A percentile compares a stretch with the other conserved stretches of the same genome.
These are phyloP conservation scores for Gloeophyllum trabeum DNA, from an alignment of 768 basidiomycete species.

Conservation along the genomic window DNA sequence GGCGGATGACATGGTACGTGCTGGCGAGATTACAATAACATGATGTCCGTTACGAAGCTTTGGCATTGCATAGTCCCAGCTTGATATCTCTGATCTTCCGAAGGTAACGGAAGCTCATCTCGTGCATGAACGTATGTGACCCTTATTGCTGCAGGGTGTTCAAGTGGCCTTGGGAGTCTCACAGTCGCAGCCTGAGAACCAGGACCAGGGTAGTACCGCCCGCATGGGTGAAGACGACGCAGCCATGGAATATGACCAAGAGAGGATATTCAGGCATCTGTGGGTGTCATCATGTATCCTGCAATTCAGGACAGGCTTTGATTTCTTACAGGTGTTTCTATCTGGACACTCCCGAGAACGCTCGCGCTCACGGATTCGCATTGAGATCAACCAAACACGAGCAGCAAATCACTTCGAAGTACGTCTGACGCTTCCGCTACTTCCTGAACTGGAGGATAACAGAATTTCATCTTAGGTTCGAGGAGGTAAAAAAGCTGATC, in stretches of 20 bases:
- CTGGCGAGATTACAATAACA: no score
- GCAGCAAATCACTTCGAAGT: slow-evolving; percentile 41
- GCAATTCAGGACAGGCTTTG: neutral
- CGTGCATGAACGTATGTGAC: no score
- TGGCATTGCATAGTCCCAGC: neutral
- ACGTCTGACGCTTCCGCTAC: neutral
- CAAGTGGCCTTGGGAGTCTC: no score
- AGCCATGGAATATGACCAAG: slow-evolving; percentile 71
- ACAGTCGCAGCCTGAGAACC: no score
- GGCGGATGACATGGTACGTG: no score
- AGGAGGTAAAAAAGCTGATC: slow-evolving; percentile 38
- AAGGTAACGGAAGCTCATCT: no score
- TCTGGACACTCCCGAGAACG: slow-evolving; percentile 73
- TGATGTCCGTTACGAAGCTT: no score
- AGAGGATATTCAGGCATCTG: slow-evolving; percentile 76
- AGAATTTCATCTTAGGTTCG: slow-evolving; percentile 37
- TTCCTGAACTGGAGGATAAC: neutral
- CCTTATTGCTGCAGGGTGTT: no score
- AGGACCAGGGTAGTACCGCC: slow-evolving; percentile 21
- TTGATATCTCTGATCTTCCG: neutral
- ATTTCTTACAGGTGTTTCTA: slow-evolving; percentile 61
- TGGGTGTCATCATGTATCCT: slow-evolving; percentile 23
- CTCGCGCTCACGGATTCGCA: slow-evolving; percentile 48
- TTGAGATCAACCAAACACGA: slow-evolving; percentile 45
- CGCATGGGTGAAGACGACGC: slow-evolving; percentile 64